These are phyloP conservation scores for Tephrocybe sp. DNA, from an alignment of 768 basidiomycete genomes.

Conservation along the genomic window DNA sequence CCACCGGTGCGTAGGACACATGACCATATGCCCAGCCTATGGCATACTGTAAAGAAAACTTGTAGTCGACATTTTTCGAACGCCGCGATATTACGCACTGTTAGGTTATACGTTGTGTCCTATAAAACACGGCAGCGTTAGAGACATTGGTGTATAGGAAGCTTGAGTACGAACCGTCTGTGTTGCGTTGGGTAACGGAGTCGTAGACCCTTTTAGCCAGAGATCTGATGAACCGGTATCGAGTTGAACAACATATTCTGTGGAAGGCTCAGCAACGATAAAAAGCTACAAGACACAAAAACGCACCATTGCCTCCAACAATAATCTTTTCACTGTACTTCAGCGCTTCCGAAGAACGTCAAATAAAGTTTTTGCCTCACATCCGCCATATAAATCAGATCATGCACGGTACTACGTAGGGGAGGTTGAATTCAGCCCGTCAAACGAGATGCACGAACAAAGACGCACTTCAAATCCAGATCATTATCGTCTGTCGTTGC, in stretches of 20 bases:
- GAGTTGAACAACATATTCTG: slow-evolving; percentile 74
- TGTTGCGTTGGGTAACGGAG: slow-evolving; percentile 47
- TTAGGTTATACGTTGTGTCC: slow-evolving; percentile 60
- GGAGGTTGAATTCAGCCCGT: slow-evolving; percentile 2
- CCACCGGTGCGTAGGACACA: slow-evolving; percentile 58
- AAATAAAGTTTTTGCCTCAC: slow-evolving; percentile 39
- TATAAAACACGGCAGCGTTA: slow-evolving; percentile 4
- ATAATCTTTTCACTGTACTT: slow-evolving; percentile 49
- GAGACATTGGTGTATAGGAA: background rate
- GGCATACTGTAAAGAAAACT: slow-evolving; percentile 58
- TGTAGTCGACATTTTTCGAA: slow-evolving; percentile 4
- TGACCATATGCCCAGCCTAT: slow-evolving; percentile 76
- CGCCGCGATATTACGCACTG: slow-evolving; percentile 39
- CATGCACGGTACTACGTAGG: slow-evolving; percentile 60
- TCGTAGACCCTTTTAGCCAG: slow-evolving; percentile 56
- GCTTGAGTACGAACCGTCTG: slow-evolving; percentile 43
- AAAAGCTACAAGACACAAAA: background rate
- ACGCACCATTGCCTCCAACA: slow-evolving; percentile 56
- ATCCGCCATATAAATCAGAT: slow-evolving; percentile 78
- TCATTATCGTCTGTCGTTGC: slow-evolving; percentile 29
- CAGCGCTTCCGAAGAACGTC: slow-evolving; percentile 1
- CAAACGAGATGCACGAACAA: background rate
- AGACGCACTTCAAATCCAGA: slow-evolving; percentile 46
- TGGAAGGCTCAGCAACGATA: slow-evolving; percentile 8
- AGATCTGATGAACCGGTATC: slow-evolving; percentile 88